A percentile compares a stretch with the other conserved stretches of the same genome.
phyloP scores from a whole-genome alignment of 805 yeast species.

The Ogataea zsoltii region DNA sequence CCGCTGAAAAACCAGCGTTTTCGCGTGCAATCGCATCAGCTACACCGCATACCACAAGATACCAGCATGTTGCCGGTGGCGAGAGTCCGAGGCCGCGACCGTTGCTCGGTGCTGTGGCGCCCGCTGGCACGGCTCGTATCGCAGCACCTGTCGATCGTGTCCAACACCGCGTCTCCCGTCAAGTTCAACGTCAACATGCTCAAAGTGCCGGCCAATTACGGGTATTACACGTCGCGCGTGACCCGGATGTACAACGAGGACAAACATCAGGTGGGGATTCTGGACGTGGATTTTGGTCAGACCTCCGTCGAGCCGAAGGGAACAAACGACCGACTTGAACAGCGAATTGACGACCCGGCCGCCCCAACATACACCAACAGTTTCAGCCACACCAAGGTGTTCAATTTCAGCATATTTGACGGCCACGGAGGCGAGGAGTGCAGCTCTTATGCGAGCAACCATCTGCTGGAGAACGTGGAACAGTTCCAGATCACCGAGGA shows the following conservation, averaged over 20 bases:
- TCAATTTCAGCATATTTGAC: constrained; percentile 79
- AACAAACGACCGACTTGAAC: constrained; percentile 12
- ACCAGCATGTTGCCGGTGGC: too few relatives aligned
- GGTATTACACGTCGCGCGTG: constrained; percentile 76
- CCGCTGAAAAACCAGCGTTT: too few relatives aligned
- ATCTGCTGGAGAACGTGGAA: constrained; percentile 58
- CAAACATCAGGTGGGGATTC: constrained; percentile 57
- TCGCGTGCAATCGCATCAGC: too few relatives aligned
- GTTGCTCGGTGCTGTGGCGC: too few relatives aligned
- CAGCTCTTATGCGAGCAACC: constrained; percentile 54
- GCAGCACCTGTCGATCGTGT: constrained; percentile 31
- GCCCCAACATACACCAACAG: constrained; percentile 20
- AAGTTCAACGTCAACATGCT: constrained; percentile 54
- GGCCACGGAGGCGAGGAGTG: constrained; percentile 94
- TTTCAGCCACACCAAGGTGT: constrained; percentile 38
- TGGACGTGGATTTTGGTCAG: constrained; percentile 28
- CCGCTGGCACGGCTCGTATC: constrained; percentile 12
- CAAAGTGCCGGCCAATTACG: constrained; percentile 72
- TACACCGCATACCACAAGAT: too few relatives aligned
- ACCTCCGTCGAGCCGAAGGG: constrained; percentile 1
- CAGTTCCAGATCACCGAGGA: constrained; percentile 37
- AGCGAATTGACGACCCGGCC: constrained; percentile 17
- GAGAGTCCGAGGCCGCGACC: too few relatives aligned
- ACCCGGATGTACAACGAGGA: constrained; percentile 84
- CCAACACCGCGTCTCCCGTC: constrained; percentile 13